Base-by-base conservation (phyloP, 805 yeast species). In the Candida suzukii region DNA sequence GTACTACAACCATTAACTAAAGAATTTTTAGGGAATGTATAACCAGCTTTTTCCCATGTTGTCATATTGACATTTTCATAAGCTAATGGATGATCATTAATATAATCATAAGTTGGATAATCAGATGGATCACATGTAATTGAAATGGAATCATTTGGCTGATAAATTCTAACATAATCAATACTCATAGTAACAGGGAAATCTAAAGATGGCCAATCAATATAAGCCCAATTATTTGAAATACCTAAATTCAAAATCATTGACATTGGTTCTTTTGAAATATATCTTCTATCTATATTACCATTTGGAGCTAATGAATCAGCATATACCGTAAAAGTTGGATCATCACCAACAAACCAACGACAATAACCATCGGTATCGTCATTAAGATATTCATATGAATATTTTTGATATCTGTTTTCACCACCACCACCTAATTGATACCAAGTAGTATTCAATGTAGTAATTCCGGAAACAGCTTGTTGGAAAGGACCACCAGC, bases 261-360 rank as follows among this genome's bases (percentile, higher is more conserved):
- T 2, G 95, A 74, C 97, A 91, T 88, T 48, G 98, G 98, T 58
- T 91, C 99, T 58, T 83, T 82, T 19, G 93, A 71, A 24, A 91
- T 74, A 48, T 75, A 64, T 62, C 98, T 78, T 83, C 83, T 78
- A 32, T 78, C 93, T 49, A 91, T 66, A 60, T 91, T 91, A 50
- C 99, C 98, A 60, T 85, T 85, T 29, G 96, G 96, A 43, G 86
- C 83, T 44, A 91, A 66, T 0, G 96, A 84, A 30, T 71, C 71
- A 0, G 95, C 74, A 54, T 80, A 71, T 35, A 88, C 59, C 0
- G 95, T 83, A 51, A 78, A 74, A 0, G 95, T 83, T 29, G 95
- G 88, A 25, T 71, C 66, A 38, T 77, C 77, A 35, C 97, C 98
- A 26, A 88, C 86, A 58, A 74, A 81, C 96, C 96, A 91, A 35